These are phyloP conservation scores for Xylariaceae sp. DNA, from an alignment of 2,329 filamentous ascomycete species.

Conservation along the genomic window DNA sequence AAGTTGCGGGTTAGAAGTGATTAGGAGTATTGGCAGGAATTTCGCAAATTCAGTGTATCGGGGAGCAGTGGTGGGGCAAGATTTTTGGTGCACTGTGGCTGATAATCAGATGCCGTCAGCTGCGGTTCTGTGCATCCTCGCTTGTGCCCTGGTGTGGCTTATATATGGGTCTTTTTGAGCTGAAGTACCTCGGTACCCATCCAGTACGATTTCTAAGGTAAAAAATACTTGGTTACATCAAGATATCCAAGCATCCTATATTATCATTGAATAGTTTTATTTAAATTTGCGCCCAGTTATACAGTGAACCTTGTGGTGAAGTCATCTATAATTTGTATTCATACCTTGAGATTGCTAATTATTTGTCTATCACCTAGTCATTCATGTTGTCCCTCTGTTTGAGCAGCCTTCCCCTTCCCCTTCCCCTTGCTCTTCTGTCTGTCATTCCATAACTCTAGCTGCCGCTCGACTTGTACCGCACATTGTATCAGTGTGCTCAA, in stretches of 20 bases:
- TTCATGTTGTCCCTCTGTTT: constrained; percentile 4
- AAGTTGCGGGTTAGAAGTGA: constrained; percentile 3
- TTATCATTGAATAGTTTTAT: too few species aligned
- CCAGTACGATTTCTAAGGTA: too few species aligned
- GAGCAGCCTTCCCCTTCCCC: constrained; percentile 9
- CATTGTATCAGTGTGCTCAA: constrained; percentile 30
- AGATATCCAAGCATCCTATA: too few species aligned
- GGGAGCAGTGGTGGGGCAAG: constrained; percentile 10
- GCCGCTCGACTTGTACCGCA: constrained; percentile 33
- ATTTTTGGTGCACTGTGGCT: constrained; percentile 10
- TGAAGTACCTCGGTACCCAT: too few species aligned
- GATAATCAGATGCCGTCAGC: constrained; percentile 2
- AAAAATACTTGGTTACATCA: too few species aligned
- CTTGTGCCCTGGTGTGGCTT: constrained; percentile 1
- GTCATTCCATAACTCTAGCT: constrained; percentile 30
- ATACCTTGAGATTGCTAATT: too few species aligned
- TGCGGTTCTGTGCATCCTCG: not conserved
- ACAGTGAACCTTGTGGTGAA: too few species aligned
- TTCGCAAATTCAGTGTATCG: constrained; percentile 8
- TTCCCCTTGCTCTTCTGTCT: constrained; percentile 22
- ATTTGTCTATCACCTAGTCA: not conserved
- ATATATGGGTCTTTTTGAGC: not conserved
- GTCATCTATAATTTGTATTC: too few species aligned
- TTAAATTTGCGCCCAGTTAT: too few species aligned
- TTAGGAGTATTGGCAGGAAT: constrained; percentile 7